Conservation (phyloP, 306 rosid genomes). For the Gynostemma pentaphyllum region DNA sequence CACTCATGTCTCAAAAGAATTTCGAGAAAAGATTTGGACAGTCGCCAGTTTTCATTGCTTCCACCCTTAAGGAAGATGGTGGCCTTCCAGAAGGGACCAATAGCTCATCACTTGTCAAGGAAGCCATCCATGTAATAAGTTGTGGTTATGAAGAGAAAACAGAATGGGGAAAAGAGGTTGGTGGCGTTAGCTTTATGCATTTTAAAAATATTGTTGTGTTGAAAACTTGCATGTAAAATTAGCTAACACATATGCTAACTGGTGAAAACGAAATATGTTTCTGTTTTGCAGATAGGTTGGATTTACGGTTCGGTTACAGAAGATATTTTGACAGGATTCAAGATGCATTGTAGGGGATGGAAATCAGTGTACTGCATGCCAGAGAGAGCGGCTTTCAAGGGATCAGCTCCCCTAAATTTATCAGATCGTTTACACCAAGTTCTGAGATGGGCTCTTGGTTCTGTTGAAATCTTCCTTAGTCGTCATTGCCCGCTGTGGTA, state of each 20-base stretch:
- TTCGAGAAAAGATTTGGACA: conserved; percentile 73
- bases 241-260: neutral
- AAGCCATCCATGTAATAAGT: conserved; percentile 90
- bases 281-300: conserved; percentile 81
- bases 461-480: conserved; percentile 80
- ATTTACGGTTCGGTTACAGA: conserved; percentile 90
- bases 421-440: conserved; percentile 82
- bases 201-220: neutral
- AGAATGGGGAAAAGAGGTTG: conserved; percentile 96
- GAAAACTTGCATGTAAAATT: neutral
- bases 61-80: conserved; percentile 73
- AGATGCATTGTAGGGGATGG: conserved; percentile 99
- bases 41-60: conserved; percentile 80
- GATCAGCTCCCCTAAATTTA: conserved; percentile 85
- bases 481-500: conserved; percentile 93
- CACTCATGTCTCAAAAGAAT: conserved; percentile 59
- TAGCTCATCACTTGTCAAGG: conserved; percentile 48
- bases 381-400: conserved; percentile 74
- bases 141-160: conserved; percentile 95
- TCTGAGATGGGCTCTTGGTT: conserved; percentile 77
- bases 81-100: conserved; percentile 74
- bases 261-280: neutral
- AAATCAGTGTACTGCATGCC: conserved; percentile 94
- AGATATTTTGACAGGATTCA: conserved; percentile 87
- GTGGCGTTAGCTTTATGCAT: neutral